Evolutionary conservation across 2,329 filamentous ascomycete genomes (phyloP).

Genomic region (Pseudonectria foliicola): DNA sequence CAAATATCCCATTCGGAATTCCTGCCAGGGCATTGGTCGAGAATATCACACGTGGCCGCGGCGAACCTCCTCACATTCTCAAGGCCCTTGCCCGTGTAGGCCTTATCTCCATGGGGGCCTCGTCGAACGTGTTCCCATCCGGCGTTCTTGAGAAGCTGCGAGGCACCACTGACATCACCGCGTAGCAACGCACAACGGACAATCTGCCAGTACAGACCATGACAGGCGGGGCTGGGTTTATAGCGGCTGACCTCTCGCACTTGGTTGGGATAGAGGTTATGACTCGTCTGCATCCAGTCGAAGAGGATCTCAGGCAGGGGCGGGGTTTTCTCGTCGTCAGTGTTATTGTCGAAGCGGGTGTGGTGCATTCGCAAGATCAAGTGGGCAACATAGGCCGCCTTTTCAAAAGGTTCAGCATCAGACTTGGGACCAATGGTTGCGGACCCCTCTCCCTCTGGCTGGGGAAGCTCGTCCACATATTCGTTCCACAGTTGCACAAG

Average conservation of each 20-base stretch:
- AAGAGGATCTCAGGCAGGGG: constrained; percentile 73
- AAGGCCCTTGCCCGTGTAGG: constrained; percentile 70
- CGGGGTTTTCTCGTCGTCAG: constrained; percentile 33
- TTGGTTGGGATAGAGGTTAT: constrained; percentile 65
- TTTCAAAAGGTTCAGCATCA: constrained; percentile 57
- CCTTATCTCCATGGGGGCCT: constrained; percentile 54
- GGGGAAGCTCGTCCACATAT: constrained; percentile 41
- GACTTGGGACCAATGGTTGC: constrained; percentile 60
- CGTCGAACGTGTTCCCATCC: constrained; percentile 73
- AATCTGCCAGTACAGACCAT: constrained; percentile 77
- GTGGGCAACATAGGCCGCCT: constrained; percentile 71
- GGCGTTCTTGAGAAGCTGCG: constrained; percentile 63
- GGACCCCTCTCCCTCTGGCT: constrained; percentile 45
- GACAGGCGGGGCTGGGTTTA: constrained; percentile 66
- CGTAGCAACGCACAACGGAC: constrained; percentile 69
- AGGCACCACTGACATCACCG: constrained; percentile 61
- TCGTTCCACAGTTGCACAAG: constrained; percentile 51
- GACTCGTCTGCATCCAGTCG: constrained; percentile 72
- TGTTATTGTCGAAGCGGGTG: constrained; percentile 38
- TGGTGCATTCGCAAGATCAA: constrained; percentile 76
- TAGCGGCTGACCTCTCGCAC: constrained; percentile 56
- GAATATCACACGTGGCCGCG: constrained; percentile 58
- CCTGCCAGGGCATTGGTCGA: constrained; percentile 66
- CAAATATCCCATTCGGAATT: constrained; percentile 75
- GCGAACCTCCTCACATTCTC: constrained; percentile 69